A percentile compares a stretch with the other conserved stretches of the same genome.
Evolutionary conservation across 352 stramenopile genomes (phyloP).

Genomic region (Globisporangium barbulae): DNA sequence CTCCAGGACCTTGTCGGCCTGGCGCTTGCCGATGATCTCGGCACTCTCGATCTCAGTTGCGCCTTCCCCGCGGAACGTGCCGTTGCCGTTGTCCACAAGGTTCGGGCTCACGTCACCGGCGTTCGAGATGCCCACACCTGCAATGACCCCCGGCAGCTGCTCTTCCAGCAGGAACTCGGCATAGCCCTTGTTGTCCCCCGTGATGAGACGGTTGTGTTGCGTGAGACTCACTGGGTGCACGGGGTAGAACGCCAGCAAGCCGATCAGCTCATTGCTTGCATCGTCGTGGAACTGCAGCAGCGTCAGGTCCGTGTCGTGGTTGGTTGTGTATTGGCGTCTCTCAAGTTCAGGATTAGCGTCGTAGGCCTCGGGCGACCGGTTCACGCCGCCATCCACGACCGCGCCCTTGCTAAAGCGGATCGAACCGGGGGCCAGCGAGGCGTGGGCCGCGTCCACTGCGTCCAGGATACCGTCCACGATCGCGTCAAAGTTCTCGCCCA

Average conservation of each 20-base stretch:
- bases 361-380: constrained; percentile 68
- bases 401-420: constrained; percentile 35
- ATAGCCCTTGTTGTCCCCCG: constrained; percentile 76
- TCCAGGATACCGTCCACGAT: constrained; percentile 62
- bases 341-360: constrained; percentile 58
- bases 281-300: constrained; percentile 47
- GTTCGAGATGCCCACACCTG: constrained; percentile 37
- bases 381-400: constrained; percentile 43
- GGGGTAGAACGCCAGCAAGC: constrained; percentile 61
- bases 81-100: constrained; percentile 37
- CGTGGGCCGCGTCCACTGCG: constrained; percentile 52
- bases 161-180: constrained; percentile 39
- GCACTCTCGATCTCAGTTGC: constrained; percentile 26
- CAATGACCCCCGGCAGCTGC: constrained; percentile 23
- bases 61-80: constrained; percentile 35
- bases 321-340: constrained; percentile 37
- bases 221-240: constrained; percentile 80
- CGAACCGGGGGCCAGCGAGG: constrained; percentile 35
- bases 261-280: constrained; percentile 24
- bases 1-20: constrained; percentile 27
- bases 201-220: constrained; percentile 61
- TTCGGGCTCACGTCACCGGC: constrained; percentile 43
- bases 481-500: constrained; percentile 53
- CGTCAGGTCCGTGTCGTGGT: constrained; percentile 68
- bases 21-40: constrained; percentile 38